These are phyloP conservation scores for Cladosporium sp. DNA, from an alignment of 2,329 filamentous ascomycete genomes.

Conservation along the genomic window DNA sequence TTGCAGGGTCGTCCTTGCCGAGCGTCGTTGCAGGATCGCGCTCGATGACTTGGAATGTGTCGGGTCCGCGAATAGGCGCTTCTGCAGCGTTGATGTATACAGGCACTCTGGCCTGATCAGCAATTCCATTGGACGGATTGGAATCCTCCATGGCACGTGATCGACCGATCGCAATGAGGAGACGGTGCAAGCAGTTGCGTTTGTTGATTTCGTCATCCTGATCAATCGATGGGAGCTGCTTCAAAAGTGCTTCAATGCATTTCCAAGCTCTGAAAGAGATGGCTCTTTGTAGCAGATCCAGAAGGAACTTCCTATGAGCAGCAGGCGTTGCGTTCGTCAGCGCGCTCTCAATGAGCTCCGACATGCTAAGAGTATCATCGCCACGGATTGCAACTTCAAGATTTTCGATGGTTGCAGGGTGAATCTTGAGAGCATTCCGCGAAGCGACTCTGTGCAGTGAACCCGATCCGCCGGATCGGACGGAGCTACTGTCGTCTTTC, in stretches of 20 bases:
- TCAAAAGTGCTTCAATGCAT: constrained; percentile 69
- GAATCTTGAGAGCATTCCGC: constrained; percentile 68
- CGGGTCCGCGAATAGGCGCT: constrained; percentile 59
- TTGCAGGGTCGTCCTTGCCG: constrained; percentile 67
- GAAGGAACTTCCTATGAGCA: constrained; percentile 53
- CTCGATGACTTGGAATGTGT: constrained; percentile 63
- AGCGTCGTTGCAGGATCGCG: constrained; percentile 54
- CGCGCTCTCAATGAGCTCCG: constrained; percentile 44
- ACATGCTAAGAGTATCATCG: constrained; percentile 59
- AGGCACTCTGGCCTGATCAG: constrained; percentile 50
- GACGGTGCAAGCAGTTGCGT: constrained; percentile 85
- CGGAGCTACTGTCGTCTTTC: constrained; percentile 70
- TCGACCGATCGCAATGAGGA: constrained; percentile 88
- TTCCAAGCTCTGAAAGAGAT: constrained; percentile 66
- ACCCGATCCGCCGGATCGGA: constrained; percentile 53
- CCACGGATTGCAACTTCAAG: constrained; percentile 68
- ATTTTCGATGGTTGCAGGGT: constrained; percentile 63
- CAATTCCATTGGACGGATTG: constrained; percentile 18
- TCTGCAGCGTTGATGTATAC: constrained; percentile 78
- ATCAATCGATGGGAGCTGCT: constrained; percentile 66
- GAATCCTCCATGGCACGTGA: constrained; percentile 52
- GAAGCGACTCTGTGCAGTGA: constrained; percentile 75
- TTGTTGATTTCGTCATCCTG: constrained; percentile 91
- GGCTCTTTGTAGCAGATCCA: constrained; percentile 73
- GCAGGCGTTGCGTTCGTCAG: constrained; percentile 28